Evolutionary conservation across 2,329 filamentous ascomycete genomes (phyloP).

Genomic region (Grosmannia huntii): DNA sequence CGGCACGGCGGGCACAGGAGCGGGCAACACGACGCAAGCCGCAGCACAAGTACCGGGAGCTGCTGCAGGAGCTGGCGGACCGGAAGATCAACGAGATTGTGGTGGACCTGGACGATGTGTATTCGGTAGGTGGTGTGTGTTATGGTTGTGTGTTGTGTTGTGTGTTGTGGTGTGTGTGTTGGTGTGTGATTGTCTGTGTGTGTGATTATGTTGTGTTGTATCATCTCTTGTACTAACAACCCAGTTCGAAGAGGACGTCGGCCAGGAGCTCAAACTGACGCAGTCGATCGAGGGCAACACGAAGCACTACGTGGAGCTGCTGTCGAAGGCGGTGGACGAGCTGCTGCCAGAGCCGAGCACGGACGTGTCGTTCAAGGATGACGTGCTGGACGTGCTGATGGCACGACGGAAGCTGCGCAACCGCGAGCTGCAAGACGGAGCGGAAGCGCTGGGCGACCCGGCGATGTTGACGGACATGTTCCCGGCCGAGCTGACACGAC

Average conservation of each 20-base stretch:
- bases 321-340: slow-evolving; percentile 79
- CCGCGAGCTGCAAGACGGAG: slow-evolving; percentile 56
- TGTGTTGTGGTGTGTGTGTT: not conserved
- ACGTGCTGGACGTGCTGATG: slow-evolving; percentile 94
- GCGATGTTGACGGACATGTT: slow-evolving; percentile 64
- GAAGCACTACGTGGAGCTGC: slow-evolving; percentile 86
- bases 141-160: too few relatives aligned
- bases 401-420: slow-evolving; percentile 80
- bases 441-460: slow-evolving; percentile 52
- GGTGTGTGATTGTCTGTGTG: too few relatives aligned
- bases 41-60: slow-evolving; percentile 76
- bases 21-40: slow-evolving; percentile 39
- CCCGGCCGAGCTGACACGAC: slow-evolving; percentile 78
- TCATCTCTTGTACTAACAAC: slow-evolving; percentile 3
- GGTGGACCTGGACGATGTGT: slow-evolving; percentile 82
- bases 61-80: slow-evolving; percentile 79
- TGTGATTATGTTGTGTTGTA: not conserved
- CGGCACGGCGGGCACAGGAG: slow-evolving; percentile 35
- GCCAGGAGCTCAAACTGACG: slow-evolving; percentile 57
- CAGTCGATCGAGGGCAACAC: slow-evolving; percentile 82
- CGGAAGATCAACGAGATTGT: slow-evolving; percentile 63
- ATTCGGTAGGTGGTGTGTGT: slow-evolving; percentile 40
- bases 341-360: slow-evolving; percentile 66
- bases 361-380: slow-evolving; percentile 90
- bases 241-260: slow-evolving; percentile 63